Base-by-base conservation (phyloP, 1,284 basidiomycete species). In the Athelia psychrophila region DNA sequence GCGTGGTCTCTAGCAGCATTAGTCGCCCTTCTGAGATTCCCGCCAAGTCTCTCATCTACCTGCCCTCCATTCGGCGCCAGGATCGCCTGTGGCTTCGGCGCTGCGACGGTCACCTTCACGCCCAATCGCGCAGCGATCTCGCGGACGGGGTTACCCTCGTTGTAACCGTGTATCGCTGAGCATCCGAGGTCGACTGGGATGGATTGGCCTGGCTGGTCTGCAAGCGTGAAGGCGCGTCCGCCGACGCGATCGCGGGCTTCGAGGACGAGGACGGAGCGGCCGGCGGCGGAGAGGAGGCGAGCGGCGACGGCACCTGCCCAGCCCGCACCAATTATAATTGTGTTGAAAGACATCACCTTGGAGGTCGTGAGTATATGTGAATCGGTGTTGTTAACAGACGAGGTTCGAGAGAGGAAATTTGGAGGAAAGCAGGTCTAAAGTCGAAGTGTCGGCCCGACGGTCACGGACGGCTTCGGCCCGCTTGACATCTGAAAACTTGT, bases 201-300 rank as follows among this genome's bases (percentile, higher is more conserved):
- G 23, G 52, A 58, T 47, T 56, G 59, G 32, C 53, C 60, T 6
- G 27, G 27, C 27, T 30, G 27, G 13, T 30, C 27, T 47, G 61
- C 60, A 2, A 56, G 53, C 59, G 75, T 76, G 44, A 64, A 62
- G 0, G 75, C 72, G 22, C 78, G 61, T 2, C 77, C 77, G 13
- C 77, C 77, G 22, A 74, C 60, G 15, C 76, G 61, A 50, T 76
- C 65, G 23, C 76, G 61, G 5, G 74, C 77, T 59, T 78, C 76
- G 24, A 79, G 64, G 18, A 78, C 62, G 18, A 76, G 62, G 4
- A 77, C 74, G 15, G 55, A 62, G 24, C 67, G 63, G 2, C 73
- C 72, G 6, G 66, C 65, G 16, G 58, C 48, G 1, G 71, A 58
- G 23, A 78, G 72, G 9, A 67, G 60, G 22, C 68, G 63, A 2